Base-by-base conservation (phyloP, 768 basidiomycete species). In the Galerina marginata region DNA sequence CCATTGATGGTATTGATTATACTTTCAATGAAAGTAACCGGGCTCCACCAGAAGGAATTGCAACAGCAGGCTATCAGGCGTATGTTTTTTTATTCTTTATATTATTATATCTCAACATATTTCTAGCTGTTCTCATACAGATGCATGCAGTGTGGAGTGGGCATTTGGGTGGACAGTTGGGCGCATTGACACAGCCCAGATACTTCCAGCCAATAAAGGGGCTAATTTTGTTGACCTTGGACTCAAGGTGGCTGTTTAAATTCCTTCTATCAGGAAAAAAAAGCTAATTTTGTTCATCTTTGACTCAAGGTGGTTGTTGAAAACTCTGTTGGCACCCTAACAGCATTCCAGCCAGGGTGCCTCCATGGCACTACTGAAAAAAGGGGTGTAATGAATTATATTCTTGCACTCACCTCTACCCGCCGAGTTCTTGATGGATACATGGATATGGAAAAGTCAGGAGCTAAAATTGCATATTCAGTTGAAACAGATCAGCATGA, bases 11-110 rank as follows among this genome's bases (percentile, higher is more conserved):
- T 0, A n/a, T 1, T 1, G 25, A 20, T 2, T 45, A 45, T 16
- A 50, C 2, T 53, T 62, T 54, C 14, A 43, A 6, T 9, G 43
- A 62, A 11, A 20, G 49, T 2, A 26, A 46, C 29, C 42, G 51
- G 42, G 61, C 61, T 12, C 57, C 61, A 3, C 57, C 61, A 23
- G 61, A 61, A 6, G 61, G 43, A 1, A 46, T 49, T 36, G 23
- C 56, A 11, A 42, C 51, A 1, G 26, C 29, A 29, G 51, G 51
- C 5, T 62, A 59, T 36, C 38, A 62, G 26, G 57, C 43, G 55
- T 61, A 57, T n/a, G 42, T 25, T 20, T 20, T 20, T 20, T 20
- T 20, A 20, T 20, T 1, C 2, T 20, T 1, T 6, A 26, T 25
- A n/a, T 6, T 12, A 50, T 50, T 12, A 29, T n/a, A 6, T 50